Conservation (phyloP, 1,139 yeast species). For the Torulaspora pretoriensis region DNA sequence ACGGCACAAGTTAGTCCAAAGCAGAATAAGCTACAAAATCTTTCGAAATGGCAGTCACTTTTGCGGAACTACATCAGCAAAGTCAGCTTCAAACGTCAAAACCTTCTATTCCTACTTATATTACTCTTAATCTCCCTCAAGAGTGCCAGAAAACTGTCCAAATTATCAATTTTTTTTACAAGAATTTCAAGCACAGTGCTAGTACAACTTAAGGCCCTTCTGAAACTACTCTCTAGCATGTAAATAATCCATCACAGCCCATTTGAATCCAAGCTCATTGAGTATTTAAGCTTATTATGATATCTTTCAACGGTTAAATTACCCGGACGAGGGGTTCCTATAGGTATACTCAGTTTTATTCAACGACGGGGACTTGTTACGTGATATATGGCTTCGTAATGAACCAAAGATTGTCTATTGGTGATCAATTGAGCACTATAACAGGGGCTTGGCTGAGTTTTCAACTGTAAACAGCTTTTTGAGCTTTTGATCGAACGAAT, state of each 20-base stretch:
- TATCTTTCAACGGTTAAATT: conserved; percentile 9
- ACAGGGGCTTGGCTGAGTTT: not conserved
- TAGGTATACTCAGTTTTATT: not conserved
- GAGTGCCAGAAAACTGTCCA: conserved; percentile 6
- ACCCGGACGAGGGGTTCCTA: conserved; percentile 12
- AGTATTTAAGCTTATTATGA: conserved; percentile 1
- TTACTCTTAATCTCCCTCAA: conserved; percentile 12
- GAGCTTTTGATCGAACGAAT: not conserved
- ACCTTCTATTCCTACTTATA: conserved; percentile 7
- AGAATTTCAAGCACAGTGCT: conserved; percentile 1
- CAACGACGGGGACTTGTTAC: not conserved
- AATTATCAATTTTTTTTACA: conserved; percentile 4
- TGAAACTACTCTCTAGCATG: conserved; percentile 15
- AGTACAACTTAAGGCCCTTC: conserved; percentile 10
- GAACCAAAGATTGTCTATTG: not conserved
- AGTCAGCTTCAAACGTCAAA: conserved; percentile 8
- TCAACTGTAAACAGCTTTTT: not conserved
- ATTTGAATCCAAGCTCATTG: too few species aligned
- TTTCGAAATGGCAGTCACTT: conserved; percentile 4
- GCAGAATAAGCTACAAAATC: conserved; percentile 1
- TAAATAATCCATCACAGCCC: not conserved
- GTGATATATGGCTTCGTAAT: not conserved
- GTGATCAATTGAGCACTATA: not conserved
- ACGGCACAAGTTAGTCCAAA: not conserved
- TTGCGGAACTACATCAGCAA: conserved; percentile 9